Evolutionary conservation across 2,329 filamentous ascomycete genomes (phyloP), one percentile per base, ranked within the genome.

Genomic region (Penicillium sp.): DNA sequence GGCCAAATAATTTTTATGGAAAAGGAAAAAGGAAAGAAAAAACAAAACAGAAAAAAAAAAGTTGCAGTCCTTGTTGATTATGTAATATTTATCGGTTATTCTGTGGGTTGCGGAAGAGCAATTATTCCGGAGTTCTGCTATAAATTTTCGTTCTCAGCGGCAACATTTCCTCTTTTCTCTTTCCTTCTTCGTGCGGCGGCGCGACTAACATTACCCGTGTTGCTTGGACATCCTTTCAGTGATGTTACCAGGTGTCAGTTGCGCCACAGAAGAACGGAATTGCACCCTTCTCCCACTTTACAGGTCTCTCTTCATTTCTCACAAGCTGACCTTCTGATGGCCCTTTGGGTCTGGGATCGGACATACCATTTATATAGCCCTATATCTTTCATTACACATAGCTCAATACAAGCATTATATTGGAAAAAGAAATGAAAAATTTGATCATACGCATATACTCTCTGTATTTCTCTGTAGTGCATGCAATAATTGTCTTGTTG

Each of bases 111-210:
- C n/a, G 60, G 61, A 65, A 63, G 41, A 63, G 63, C 26, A 1
- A 2, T 48, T 56, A 5, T 5, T 54, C 67, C 63, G 55, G 26
- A 27, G 29, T 48, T 59, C 19, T 56, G 46, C 53, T 49, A 71
- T 69, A 70, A 69, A 72, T 63, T 62, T 61, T 53, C 49, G 21
- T 19, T 33, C 10, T 2, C 8, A 41, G 9, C 37, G 13, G 26
- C 44, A 47, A 11, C 2, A 26, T 57, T 60, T 68, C 62, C 62
- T 64, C 75, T 72, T 75, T 77, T 77, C 70, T 75, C 72, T 78
- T 85, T 84, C 81, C 79, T 82, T 84, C 86, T 83, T 90, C 81
- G 88, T 92, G 89, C 89, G 89, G 89, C 88, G 86, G 86, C 86
- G 87, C 85, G 82, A 87, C 84, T 78, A 73, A 78, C 82, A 80